Base-by-base conservation (phyloP, 108 stramenopile genomes). In the Nitzschia putrida region DNA sequence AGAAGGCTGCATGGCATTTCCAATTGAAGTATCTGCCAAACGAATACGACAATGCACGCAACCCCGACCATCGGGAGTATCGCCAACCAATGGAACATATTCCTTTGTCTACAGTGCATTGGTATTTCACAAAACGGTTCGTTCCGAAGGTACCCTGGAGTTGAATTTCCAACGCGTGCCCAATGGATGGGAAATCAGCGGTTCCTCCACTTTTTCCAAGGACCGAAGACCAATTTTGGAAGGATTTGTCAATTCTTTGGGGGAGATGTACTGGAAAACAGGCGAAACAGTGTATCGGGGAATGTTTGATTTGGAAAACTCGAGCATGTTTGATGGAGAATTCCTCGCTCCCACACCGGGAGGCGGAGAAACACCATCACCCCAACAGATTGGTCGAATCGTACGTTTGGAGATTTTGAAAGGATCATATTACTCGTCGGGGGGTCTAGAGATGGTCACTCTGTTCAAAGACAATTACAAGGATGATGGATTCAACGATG, bases 11-110 rank as follows among this genome's bases (percentile, higher is more conserved):
- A 49, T 49, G 44, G 61, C 61, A 2, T 63, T 44, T 63, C n/a
- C 61, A 9, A 23, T 63, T 24, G 61, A n/a, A 37, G 61, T 44
- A 2, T 44, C 61, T 1, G 23, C 61, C 0, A 1, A 63, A 5
- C 43, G 44, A 63, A 44, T 63, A 44, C 42, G 44, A n/a, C 16
- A 16, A 21, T 63, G 61, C 45, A 4, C 42, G 7, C 20, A 47
- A 45, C 21, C 22, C 3, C 20, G 43, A 8, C n/a, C 37, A 45
- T 43, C 61, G 0, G 61, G 61, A 22, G 44, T 23, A 12, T 11
- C 18, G 2, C 65, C 65, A 11, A 66, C 52, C 26, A 66, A 66
- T 66, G 65, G 65, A 23, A 66, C 52, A 11, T 66, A 66, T 53
- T 25, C 50, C 11, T 26, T 38, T 14, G 65, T 66, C 16, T 66